Base-by-base conservation (phyloP, 2,329 filamentous ascomycete species). In the Septoria linicola region DNA sequence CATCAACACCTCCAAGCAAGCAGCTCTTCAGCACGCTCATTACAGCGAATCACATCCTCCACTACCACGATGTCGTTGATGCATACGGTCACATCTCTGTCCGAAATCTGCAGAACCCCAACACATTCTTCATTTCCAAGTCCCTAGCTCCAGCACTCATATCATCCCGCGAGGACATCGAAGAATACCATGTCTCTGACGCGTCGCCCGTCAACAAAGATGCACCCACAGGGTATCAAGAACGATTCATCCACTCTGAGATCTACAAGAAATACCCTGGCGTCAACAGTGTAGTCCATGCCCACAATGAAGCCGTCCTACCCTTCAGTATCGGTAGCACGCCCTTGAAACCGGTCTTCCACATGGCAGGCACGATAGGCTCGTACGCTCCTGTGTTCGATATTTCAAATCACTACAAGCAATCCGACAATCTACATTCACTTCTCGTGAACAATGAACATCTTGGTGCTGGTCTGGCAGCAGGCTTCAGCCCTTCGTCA, bases 71-170 rank as follows among this genome's bases (percentile, higher is more conserved):
- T 42, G 59, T 68, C 39, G 59, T 69, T 42, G 67, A 70, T 51
- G 65, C 65, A 8, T 68, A 60, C 56, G 66, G 67, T 6, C 67
- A 69, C 59, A 63, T 70, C 42, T 65, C 60, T 14, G 65, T 68
- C 5, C 63, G 69, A 31, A 69, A 68, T 25, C 66, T 68, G 1
- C 63, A 68, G 36, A 63, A 70, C 44, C 59, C 63, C 1, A 40
- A 55, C 3, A 75, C 71, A 0, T 76, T 76, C 62, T 76, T 72
- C 68, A 69, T 77, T 60, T 67, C 73, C 14, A 66, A 64, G 39
- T 68, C 68, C n/a, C 68, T 74, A 27, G 66, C 74, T 1, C 73
- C 74, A 3, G 73, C 73, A 0, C 60, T 76, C 2, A 65, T 76
- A 14, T 68, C 70, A 48, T 65, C 61, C 3, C 65, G 66, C 6